Base-by-base conservation (phyloP, 2,329 filamentous ascomycete genomes). In the Neofusicoccum sp. region DNA sequence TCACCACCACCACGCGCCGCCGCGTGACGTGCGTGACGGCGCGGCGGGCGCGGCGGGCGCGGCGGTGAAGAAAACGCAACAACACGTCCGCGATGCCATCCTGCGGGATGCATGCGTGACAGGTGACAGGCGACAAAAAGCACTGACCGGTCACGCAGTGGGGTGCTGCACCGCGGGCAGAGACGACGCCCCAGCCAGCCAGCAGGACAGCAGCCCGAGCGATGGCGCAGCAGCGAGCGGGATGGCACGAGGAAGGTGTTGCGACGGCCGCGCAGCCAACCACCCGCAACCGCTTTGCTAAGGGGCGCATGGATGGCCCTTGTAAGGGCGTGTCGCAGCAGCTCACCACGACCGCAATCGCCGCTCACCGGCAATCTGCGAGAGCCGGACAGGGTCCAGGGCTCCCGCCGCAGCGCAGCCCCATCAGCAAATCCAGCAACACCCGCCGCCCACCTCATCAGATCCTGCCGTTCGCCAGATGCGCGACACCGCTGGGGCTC, bases 61-160 rank as follows among this genome's bases (percentile, higher is more conserved):
- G 41, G 54, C 54, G 54, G 54, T 58, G 54, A 58, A 36, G 54
- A 45, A 44, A 3, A 22, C 29, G 39, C 36, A 3, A 50, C 48
- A 50, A 50, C 48, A 50, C 31, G 48, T 50, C n/a, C 22, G 11
- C 50, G 37, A 56, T 43, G 52, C 52, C 41, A 45, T 58, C 39
- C 54, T 58, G 54, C 54, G 39, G 44, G 54, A 45, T 34, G 54
- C 54, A 58, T 45, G 54, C 16, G 54, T 44, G 54, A 58, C 54
- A 58, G 54, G n/a, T 33, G 29, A 45, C 39, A 43, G 28, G 28
- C 8, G 4, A 31, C 28, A 33, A 14, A 34, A 16, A 36, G 54
- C 54, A 58, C 54, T 58, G 54, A 58, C 54, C 54, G 54, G 54
- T 58, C 39, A 33, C 39, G 54, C 54, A 45, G 54, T 58, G 54